Evolutionary conservation across 257 asterid species (phyloP).

Genomic region (Primulina huaijiensis): DNA sequence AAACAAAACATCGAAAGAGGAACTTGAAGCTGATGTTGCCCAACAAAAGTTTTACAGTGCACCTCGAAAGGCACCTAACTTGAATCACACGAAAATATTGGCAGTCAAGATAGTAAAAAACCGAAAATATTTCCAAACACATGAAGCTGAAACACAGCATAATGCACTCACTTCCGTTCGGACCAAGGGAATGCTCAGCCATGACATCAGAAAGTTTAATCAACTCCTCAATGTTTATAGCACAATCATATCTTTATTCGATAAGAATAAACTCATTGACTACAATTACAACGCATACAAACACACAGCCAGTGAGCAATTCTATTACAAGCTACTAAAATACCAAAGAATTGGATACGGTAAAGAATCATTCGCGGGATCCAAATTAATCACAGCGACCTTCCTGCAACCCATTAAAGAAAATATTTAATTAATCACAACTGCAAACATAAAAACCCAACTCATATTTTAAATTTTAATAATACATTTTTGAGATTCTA

Average conservation of each 20-base stretch:
- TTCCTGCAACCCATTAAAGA: constrained; percentile 56
- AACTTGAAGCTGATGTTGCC: neutral
- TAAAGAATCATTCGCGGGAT: constrained; percentile 92
- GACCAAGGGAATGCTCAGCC: constrained; percentile 95
- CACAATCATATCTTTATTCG: constrained; percentile 73
- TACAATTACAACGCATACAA: constrained; percentile 1
- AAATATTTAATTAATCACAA: constrained; percentile 5
- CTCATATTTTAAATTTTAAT: neutral
- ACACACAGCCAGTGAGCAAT: neutral
- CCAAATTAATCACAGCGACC: constrained; percentile 89
- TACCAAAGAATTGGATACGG: constrained; percentile 66
- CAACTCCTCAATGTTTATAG: constrained; percentile 86
- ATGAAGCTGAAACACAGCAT: constrained; percentile 14
- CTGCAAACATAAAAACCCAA: neutral
- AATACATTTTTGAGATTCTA: neutral
- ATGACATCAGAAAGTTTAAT: constrained; percentile 85
- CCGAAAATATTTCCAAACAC: constrained; percentile 14
- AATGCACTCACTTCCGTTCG: constrained; percentile 78
- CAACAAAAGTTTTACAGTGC: neutral
- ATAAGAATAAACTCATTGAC: constrained; percentile 42
- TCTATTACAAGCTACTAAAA: neutral
- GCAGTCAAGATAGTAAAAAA: neutral
- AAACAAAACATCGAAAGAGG: neutral
- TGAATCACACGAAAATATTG: neutral
- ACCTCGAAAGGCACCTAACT: neutral